A percentile compares a stretch with the other conserved stretches of the same genome.
Conservation (phyloP, 225 moss, liverwort and hornwort genomes). For the Anthoceros angustus region DNA sequence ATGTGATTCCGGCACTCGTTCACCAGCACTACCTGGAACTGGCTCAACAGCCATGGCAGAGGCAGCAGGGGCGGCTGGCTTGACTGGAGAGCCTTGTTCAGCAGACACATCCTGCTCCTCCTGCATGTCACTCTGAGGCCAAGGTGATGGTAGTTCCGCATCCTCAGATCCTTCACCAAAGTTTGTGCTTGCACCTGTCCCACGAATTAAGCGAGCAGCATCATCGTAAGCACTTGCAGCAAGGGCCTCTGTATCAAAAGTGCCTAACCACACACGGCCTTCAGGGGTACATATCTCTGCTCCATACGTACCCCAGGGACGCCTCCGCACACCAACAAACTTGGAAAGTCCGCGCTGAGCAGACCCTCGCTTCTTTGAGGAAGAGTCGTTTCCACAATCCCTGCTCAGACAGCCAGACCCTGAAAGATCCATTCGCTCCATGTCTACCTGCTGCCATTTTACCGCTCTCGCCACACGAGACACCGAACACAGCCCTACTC, state of each 20-base stretch:
- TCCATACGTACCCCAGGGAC: slow-evolving; percentile 98
- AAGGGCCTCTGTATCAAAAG: slow-evolving; percentile 89
- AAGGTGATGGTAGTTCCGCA: neutral
- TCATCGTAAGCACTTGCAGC: slow-evolving; percentile 90
- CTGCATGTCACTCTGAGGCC: neutral
- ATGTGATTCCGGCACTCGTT: neutral
- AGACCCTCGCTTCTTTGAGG: neutral
- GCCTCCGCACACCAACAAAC: slow-evolving; percentile 91
- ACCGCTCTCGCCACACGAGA: neutral
- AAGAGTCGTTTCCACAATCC: neutral
- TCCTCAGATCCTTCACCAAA: slow-evolving; percentile 48
- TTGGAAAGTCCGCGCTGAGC: slow-evolving; percentile 31
- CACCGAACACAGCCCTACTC: neutral
- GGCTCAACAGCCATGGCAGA: too few relatives aligned
- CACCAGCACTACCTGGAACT: neutral
- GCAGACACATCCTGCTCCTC: neutral
- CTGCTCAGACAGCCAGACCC: neutral
- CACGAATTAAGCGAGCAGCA: slow-evolving; percentile 80
- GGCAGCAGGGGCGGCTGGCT: too few relatives aligned
- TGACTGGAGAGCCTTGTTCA: too few relatives aligned
- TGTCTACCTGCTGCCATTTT: neutral
- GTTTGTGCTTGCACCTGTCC: slow-evolving; percentile 89
- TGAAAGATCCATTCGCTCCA: neutral
- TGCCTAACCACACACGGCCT: slow-evolving; percentile 89
- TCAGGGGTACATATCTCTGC: slow-evolving; percentile 97